Evolutionary conservation across 768 basidiomycete species (phyloP).

Genomic region (Kwoniella sp.): DNA sequence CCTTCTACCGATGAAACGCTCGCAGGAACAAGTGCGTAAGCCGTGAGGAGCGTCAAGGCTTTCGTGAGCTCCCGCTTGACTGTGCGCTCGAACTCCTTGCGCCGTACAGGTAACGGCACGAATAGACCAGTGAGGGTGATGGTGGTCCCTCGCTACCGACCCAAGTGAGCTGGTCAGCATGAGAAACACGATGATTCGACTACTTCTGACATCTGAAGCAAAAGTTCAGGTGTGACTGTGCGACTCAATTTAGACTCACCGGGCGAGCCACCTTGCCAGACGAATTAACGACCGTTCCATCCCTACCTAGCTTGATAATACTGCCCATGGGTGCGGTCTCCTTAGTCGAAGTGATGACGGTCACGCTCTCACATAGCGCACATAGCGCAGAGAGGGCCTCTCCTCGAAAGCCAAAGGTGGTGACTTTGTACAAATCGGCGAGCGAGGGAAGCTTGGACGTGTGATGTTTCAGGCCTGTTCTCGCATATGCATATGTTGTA

Average conservation of each 20-base stretch:
- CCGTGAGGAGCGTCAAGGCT: constrained; percentile 75
- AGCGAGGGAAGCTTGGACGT: constrained; percentile 87
- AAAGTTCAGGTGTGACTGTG: too few species aligned
- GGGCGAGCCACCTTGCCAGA: constrained; percentile 71
- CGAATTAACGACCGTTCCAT: constrained; percentile 65
- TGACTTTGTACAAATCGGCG: constrained; percentile 70
- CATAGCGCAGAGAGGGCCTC: constrained; percentile 95
- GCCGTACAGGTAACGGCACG: constrained; percentile 78
- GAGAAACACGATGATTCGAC: neutral
- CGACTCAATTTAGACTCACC: constrained; percentile 61
- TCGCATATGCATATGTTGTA: neutral
- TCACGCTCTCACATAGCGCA: constrained; percentile 71
- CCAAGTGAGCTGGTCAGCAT: neutral
- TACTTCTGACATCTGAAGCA: too few species aligned
- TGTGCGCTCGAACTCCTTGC: constrained; percentile 88
- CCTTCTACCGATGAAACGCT: constrained; percentile 50
- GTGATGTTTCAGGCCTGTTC: constrained; percentile 82
- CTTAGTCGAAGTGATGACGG: constrained; percentile 72
- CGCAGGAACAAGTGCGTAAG: constrained; percentile 81
- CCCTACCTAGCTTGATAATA: constrained; percentile 70
- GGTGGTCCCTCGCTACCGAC: constrained; percentile 78
- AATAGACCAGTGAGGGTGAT: constrained; percentile 73
- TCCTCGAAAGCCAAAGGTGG: constrained; percentile 91
- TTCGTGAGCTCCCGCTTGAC: constrained; percentile 86
- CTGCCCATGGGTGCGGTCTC: constrained; percentile 76